These are phyloP conservation scores for Catunica adiposa DNA, from an alignment of 2,329 filamentous ascomycete genomes.

Conservation along the genomic window DNA sequence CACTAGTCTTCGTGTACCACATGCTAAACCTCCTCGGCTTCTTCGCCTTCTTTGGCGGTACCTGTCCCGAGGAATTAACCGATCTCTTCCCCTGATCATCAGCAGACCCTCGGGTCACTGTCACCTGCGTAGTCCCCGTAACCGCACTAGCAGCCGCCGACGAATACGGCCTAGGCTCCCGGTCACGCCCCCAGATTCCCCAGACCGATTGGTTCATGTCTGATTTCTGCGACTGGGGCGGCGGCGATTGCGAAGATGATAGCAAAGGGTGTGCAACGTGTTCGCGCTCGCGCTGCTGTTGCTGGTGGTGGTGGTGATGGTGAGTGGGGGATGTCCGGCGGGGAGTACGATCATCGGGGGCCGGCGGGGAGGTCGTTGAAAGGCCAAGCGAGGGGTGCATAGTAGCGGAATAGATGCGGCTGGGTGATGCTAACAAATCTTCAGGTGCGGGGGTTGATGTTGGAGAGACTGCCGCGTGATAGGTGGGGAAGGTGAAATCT, in stretches of 20 bases:
- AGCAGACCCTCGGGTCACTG: neutral
- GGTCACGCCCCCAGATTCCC: neutral
- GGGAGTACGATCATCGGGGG: neutral
- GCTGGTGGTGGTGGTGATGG: neutral
- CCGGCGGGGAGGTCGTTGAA: neutral
- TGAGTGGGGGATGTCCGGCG: neutral
- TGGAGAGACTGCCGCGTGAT: neutral
- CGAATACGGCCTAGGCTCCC: slow-evolving; percentile 1
- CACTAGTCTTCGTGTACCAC: neutral
- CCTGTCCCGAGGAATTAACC: neutral
- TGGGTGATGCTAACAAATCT: neutral
- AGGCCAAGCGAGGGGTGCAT: neutral
- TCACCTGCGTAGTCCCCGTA: neutral
- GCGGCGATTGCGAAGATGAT: neutral
- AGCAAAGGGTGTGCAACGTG: neutral
- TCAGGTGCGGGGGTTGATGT: neutral
- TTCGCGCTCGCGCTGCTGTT: neutral
- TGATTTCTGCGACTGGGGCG: neutral
- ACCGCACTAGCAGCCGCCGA: neutral
- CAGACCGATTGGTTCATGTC: neutral
- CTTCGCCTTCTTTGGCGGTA: neutral
- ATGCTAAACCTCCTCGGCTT: slow-evolving; percentile 2
- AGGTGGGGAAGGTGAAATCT: neutral
- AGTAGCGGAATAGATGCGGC: slow-evolving; percentile 2
- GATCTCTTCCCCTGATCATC: neutral